A percentile compares a stretch with the other conserved stretches of the same genome.
phyloP scores from a whole-genome alignment of 768 basidiomycete species.

The Stropharia rugosoannulata region DNA sequence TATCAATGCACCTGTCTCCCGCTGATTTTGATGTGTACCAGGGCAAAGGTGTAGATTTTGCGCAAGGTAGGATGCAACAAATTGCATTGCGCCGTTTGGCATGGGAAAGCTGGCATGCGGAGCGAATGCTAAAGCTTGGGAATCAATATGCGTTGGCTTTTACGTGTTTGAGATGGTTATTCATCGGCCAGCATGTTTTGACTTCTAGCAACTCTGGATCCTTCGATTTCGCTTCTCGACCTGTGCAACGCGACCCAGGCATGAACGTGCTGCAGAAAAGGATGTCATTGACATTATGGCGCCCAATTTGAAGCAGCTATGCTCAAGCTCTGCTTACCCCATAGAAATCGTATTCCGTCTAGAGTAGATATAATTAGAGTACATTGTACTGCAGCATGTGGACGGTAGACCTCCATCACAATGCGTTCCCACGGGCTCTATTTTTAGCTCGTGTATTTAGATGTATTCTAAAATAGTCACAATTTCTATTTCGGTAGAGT shows the following conservation, averaged over 20 bases:
- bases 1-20: conserved; percentile 14
- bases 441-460: too few species aligned
- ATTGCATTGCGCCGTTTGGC: conserved; percentile 15
- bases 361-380: too few species aligned
- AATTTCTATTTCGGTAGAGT: too few species aligned
- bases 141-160: conserved; percentile 17
- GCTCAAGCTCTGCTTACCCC: neutral
- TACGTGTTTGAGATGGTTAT: conserved; percentile 20
- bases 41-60: conserved; percentile 6
- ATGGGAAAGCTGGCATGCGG: conserved; percentile 30
- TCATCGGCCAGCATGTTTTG: conserved; percentile 22
- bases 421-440: too few species aligned
- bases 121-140: conserved; percentile 19
- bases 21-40: conserved; percentile 16
- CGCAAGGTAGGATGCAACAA: conserved; percentile 7
- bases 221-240: neutral
- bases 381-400: too few species aligned
- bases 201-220: neutral
- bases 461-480: too few species aligned
- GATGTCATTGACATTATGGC: conserved; percentile 11
- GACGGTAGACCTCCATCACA: too few species aligned
- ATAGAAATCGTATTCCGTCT: too few species aligned
- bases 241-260: conserved; percentile 5
- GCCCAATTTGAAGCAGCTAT: conserved; percentile 7
- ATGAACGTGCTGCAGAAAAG: conserved; percentile 9